Evolutionary conservation across 1,284 basidiomycete genomes (phyloP), one percentile per base, ranked within the genome.

Genomic region (Puccinia coronata): DNA sequence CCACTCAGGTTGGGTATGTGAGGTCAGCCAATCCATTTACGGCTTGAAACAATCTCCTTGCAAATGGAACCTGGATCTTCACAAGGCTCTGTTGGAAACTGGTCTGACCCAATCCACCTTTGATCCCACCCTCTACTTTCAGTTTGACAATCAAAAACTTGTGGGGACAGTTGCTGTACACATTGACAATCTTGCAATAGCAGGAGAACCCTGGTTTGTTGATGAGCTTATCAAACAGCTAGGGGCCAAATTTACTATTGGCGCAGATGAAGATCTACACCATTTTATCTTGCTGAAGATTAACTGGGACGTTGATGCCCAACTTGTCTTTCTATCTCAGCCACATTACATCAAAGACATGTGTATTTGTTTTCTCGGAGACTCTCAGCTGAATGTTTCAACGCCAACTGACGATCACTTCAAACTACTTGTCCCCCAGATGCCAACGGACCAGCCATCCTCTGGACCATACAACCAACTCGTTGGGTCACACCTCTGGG

Each of bases 1-100:
- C 23, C 53, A 75, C 25, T 55, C 73, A 8, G 53, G 61, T 18
- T 59, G 36, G 28, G 73, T 75, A 23, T 75, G 53, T 61, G 36
- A 75, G n/a, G 6, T 75, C 14, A 43, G n/a, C 28, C 53, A 39
- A 8, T 43, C 73, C 11, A 28, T 75, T 5, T 75, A 75, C 28
- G 34, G 73, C n/a, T 31, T 75, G 31, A 43, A 61, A 18, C 73
- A 75, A 43, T 75, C 53, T 4, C 51, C 36, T 11, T 16, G 36
- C 5, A 12, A 75, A 16, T 75, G 73, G 73, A 75, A 75, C 20
- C 8, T 28, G n/a, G n/a, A 43, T 9, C 39, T 75, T 8, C 51
- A 53, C 28, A 75, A 61, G 16, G 39, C 39, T 25, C 55, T 61
- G 20, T 11, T 39, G 2, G 20, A 36, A 5, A 36, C 61, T 23